phyloP scores from a whole-genome alignment of 2,329 filamentous ascomycete species.

The Epicoccum sorghinum region DNA sequence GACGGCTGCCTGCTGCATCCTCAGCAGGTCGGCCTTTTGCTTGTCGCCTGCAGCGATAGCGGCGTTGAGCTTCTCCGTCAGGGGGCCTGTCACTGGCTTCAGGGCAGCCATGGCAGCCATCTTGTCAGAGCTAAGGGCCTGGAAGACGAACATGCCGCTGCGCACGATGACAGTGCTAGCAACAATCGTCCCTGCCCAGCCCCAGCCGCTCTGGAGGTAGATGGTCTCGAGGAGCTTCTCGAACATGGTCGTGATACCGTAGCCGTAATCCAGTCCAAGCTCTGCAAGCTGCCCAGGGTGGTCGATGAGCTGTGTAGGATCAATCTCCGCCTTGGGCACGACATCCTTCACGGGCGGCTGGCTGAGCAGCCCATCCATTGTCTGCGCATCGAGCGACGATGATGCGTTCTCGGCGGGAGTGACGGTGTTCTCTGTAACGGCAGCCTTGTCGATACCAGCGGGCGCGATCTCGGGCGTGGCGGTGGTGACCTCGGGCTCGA shows the following conservation, averaged over 20 bases:
- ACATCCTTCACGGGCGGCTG: conserved; percentile 19
- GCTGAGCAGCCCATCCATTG: conserved; percentile 31
- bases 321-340: conserved; percentile 25
- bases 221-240: conserved; percentile 82
- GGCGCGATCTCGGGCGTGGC: conserved; percentile 43
- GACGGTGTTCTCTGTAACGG: conserved; percentile 30
- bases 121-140: conserved; percentile 66
- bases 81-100: conserved; percentile 61
- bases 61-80: conserved; percentile 61
- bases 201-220: conserved; percentile 75
- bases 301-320: conserved; percentile 68
- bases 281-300: conserved; percentile 81
- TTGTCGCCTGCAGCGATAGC: conserved; percentile 55
- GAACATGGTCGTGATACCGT: conserved; percentile 74
- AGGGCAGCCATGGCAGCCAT: conserved; percentile 67
- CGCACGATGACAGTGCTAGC: conserved; percentile 70
- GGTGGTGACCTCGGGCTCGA: conserved; percentile 35
- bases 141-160: conserved; percentile 65
- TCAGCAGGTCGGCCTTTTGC: conserved; percentile 39
- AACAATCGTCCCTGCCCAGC: conserved; percentile 82
- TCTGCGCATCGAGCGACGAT: conserved; percentile 18
- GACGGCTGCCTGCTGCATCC: conserved; percentile 58
- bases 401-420: conserved; percentile 14
- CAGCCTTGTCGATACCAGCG: conserved; percentile 43
- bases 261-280: conserved; percentile 87